Conservation (phyloP, 192 early-diverging fungal genomes). For the Linnemannia exigua region DNA sequence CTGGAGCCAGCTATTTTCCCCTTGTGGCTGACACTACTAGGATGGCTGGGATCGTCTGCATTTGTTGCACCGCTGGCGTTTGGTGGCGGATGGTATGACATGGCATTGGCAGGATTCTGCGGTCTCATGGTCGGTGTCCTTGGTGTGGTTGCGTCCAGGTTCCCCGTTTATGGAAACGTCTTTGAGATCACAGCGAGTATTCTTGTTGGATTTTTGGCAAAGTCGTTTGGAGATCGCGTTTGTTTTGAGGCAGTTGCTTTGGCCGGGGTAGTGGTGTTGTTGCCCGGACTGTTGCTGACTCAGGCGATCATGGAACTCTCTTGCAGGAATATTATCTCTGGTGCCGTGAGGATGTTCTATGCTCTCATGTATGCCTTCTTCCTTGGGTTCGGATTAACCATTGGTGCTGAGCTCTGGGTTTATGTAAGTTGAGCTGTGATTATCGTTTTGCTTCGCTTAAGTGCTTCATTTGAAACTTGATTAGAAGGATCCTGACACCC, state of each 20-base stretch:
- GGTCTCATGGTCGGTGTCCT: slow-evolving; percentile 53
- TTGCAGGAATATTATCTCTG: slow-evolving; percentile 51
- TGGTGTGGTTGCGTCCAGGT: slow-evolving; percentile 42
- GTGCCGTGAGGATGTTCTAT: slow-evolving; percentile 57
- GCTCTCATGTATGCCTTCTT: slow-evolving; percentile 61
- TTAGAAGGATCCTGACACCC: too few species aligned
- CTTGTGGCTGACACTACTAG: slow-evolving; percentile 42
- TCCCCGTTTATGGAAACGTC: slow-evolving; percentile 57
- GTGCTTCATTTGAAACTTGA: background rate
- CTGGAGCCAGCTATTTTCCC: slow-evolving; percentile 37
- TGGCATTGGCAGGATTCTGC: slow-evolving; percentile 36
- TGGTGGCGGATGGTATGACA: slow-evolving; percentile 51
- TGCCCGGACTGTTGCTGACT: slow-evolving; percentile 57
- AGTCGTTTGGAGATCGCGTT: slow-evolving; percentile 51
- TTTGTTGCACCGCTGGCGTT: slow-evolving; percentile 58
- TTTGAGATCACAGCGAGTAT: slow-evolving; percentile 57
- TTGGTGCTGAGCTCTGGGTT: slow-evolving; percentile 49
- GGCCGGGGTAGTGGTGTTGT: slow-evolving; percentile 50
- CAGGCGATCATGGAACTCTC: slow-evolving; percentile 60
- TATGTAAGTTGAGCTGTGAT: slow-evolving; percentile 34
- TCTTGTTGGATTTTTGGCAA: slow-evolving; percentile 55
- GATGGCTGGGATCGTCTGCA: slow-evolving; percentile 50
- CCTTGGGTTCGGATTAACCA: slow-evolving; percentile 52
- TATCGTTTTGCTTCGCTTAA: background rate
- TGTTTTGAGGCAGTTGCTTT: slow-evolving; percentile 55